Conservation (phyloP, 2,329 filamentous ascomycete species). For the Sporothrix mexicana region DNA sequence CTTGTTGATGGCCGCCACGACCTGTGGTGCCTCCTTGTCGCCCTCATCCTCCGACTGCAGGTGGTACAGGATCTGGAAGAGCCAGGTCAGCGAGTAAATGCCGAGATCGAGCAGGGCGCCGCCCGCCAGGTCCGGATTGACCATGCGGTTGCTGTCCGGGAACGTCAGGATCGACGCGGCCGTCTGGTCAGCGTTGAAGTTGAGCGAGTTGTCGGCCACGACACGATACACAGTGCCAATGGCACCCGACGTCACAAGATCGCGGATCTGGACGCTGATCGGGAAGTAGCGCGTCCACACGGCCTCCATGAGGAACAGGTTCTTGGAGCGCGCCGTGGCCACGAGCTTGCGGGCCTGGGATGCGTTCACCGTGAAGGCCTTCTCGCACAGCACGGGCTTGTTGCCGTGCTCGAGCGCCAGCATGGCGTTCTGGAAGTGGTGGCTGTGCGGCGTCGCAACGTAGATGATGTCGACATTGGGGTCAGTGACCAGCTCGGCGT, state of each 20-base stretch:
- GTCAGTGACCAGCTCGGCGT: constrained; percentile 80
- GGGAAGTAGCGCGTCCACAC: constrained; percentile 93
- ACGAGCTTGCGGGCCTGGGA: constrained; percentile 75
- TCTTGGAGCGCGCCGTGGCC: constrained; percentile 73
- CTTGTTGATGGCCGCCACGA: constrained; percentile 72
- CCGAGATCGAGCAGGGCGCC: constrained; percentile 84
- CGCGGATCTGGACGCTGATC: constrained; percentile 74
- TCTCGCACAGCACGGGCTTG: constrained; percentile 90
- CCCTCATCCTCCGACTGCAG: constrained; percentile 59
- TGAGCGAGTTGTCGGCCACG: constrained; percentile 66
- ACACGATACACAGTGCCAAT: constrained; percentile 68
- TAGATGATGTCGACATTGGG: constrained; percentile 84
- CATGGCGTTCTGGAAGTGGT: constrained; percentile 91
- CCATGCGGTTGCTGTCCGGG: constrained; percentile 72
- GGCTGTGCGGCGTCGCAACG: constrained; percentile 87
- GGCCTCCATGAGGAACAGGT: constrained; percentile 80
- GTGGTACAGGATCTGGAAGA: constrained; percentile 88
- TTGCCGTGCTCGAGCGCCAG: constrained; percentile 76
- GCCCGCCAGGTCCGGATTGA: constrained; percentile 82
- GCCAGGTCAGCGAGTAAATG: constrained; percentile 88
- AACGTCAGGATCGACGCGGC: constrained; percentile 54
- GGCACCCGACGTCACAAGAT: constrained; percentile 62
- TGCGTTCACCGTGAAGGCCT: constrained; percentile 85
- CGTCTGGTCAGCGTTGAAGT: constrained; percentile 59
- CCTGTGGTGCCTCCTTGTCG: constrained; percentile 70